A percentile compares a stretch with the other conserved stretches of the same genome.
Conservation (phyloP, 1,139 yeast species). For the Blastobotrys raffinosifermentans region DNA sequence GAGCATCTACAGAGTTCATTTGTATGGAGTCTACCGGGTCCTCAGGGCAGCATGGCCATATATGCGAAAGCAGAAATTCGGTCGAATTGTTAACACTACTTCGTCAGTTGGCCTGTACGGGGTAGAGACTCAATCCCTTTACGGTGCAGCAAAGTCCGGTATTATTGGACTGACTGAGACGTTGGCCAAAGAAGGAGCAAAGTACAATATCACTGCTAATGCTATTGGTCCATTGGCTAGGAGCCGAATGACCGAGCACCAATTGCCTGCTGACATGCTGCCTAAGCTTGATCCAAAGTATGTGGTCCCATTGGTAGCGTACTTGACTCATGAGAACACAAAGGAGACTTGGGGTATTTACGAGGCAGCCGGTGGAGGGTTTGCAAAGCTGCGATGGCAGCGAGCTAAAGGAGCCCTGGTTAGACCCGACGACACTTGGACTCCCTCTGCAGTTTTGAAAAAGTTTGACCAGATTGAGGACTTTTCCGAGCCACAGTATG, state of each 20-base stretch:
- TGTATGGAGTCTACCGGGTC: slow-evolving; percentile 81
- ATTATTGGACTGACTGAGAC: slow-evolving; percentile 91
- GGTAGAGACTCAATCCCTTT: slow-evolving; percentile 94
- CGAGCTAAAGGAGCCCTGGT: slow-evolving; percentile 81
- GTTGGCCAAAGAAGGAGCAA: slow-evolving; percentile 87
- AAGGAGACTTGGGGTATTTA: slow-evolving; percentile 63
- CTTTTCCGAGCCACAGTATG: slow-evolving; percentile 66
- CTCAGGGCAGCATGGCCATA: slow-evolving; percentile 92
- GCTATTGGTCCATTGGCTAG: slow-evolving; percentile 92
- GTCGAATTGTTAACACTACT: slow-evolving; percentile 85
- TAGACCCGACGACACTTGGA: slow-evolving; percentile 69
- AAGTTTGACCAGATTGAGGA: slow-evolving; percentile 60
- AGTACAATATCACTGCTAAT: slow-evolving; percentile 76
- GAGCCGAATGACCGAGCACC: slow-evolving; percentile 90
- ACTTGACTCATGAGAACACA: slow-evolving; percentile 60
- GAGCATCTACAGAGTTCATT: slow-evolving; percentile 78
- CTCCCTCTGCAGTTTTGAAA: slow-evolving; percentile 78
- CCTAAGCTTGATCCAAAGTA: slow-evolving; percentile 79
- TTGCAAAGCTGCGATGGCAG: slow-evolving; percentile 92
- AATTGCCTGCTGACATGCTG: slow-evolving; percentile 80
- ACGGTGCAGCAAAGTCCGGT: slow-evolving; percentile 90
- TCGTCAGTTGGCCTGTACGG: slow-evolving; percentile 98
- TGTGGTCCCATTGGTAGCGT: slow-evolving; percentile 84
- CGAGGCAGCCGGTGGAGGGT: slow-evolving; percentile 94
- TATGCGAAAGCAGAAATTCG: slow-evolving; percentile 76